Base-by-base conservation (phyloP, 371 early-diverging fungal genomes). In the Gilbertella persicaria region DNA sequence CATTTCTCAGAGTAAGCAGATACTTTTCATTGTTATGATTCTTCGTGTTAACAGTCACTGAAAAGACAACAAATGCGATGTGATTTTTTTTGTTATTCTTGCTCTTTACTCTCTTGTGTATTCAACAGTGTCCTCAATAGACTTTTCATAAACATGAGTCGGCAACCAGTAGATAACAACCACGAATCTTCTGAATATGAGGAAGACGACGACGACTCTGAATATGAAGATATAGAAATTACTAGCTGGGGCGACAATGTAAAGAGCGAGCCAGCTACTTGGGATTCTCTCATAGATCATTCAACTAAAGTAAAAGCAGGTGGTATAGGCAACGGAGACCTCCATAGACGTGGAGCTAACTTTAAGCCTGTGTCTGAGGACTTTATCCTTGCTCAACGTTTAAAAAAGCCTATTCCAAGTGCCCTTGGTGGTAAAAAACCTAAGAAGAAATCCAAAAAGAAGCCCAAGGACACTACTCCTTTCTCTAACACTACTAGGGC, bases 331-430 rank as follows among this genome's bases (percentile, higher is more conserved):
- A 55, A 64, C n/a, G 78, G 78, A 12, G 48, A 65, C 33, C 45
- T 78, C 2, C 74, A 78, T 53, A 50, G 78, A 25, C 48, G 53
- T 38, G 78, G 78, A 29, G 50, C 25, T 0, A 74, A 78, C 38
- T 78, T 64, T 24, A 67, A 54, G 12, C 78, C 78, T 13, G 56
- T 78, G 5, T 67, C 71, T 13, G 78, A 78, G 42, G 56, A 54
- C 12, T n/a, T 30, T n/a, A 74, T 78, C 43, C 21, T 78, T 12
- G 58, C 64, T 14, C 70, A 70, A 45, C 62, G 78, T 16, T 23
- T 69, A n/a, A 54, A 42, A 14, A 69, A 69, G 40, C 54, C 62
- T 7, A 47, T 56, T 9, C 65, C 60, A 9, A 58, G 57, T 45
- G 25, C 21, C 17, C 12, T 17, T 20, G 20, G 20, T 30, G 9